Evolutionary conservation across 2,329 filamentous ascomycete genomes (phyloP), one percentile per base, ranked within the genome.

Genomic region (Ceratocystis albifundus): DNA sequence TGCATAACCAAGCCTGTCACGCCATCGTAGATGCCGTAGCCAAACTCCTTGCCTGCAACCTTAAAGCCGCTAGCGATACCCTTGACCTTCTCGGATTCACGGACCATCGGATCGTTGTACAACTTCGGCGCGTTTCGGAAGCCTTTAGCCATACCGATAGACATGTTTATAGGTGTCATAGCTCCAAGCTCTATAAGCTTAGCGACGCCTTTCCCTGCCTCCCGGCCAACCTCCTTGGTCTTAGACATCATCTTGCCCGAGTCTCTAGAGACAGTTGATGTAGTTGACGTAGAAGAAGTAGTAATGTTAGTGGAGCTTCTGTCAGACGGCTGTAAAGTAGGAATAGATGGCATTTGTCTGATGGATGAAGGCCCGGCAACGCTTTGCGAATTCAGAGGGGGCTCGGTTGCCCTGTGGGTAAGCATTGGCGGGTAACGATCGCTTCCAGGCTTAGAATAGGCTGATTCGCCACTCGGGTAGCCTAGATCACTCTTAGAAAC

Each of bases 41-140:
- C 86, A 67, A 94, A 86, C 72, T 90, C 88, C 74, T 88, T 90
- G 1, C 88, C 84, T 3, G 91, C 92, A 57, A 90, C 86, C 69
- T 81, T 86, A 30, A 96, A 75, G 0, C 92, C 92, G 69, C 86
- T 89, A 64, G 84, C 81, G 62, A 96, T 77, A 64, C 86, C 88
- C 0, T 88, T 91, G 3, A 96, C 88, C 70, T 89, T 90, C 67
- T 90, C 88, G 0, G 83, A 78, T n/a, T 88, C 87, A 7, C 89
- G 82, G 0, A 96, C 85, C 0, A 86, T 92, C 1, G 89, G 85
- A 71, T 96, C 91, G 53, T 91, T 88, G 72, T 96, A 96, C 0
- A 96, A 78, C 70, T 84, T 87, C 0, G 92, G 91, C 4, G 89
- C 87, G 71, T 96, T 96, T 72, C 93, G 88, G 73, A 96, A 95